Conservation (phyloP, 1,284 basidiomycete genomes). For the Ustilago cynodontis region DNA sequence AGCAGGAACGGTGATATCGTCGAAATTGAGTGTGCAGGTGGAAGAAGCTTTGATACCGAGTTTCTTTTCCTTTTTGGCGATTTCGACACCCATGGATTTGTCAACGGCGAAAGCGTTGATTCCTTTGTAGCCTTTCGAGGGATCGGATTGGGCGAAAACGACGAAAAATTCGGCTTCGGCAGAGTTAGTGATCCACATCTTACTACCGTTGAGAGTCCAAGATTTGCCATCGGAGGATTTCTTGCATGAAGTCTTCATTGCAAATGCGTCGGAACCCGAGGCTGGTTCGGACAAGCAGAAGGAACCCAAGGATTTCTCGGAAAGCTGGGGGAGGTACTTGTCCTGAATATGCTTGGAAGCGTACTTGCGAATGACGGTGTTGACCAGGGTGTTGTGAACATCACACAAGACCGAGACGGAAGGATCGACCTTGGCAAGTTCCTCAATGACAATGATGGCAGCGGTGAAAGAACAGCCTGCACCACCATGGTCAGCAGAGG, state of each 20-base stretch:
- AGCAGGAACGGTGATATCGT: constrained; percentile 90
- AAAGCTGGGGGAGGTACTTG: constrained; percentile 87
- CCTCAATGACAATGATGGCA: constrained; percentile 96
- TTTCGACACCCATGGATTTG: constrained; percentile 95
- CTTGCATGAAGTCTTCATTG: constrained; percentile 90
- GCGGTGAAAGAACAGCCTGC: constrained; percentile 92
- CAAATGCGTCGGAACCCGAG: constrained; percentile 96
- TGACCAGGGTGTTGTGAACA: constrained; percentile 87
- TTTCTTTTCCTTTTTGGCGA: constrained; percentile 99
- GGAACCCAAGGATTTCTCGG: constrained; percentile 86
- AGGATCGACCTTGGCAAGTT: constrained; percentile 94
- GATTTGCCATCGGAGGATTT: constrained; percentile 77
- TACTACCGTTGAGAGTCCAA: constrained; percentile 91
- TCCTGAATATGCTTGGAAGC: constrained; percentile 86
- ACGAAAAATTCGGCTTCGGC: constrained; percentile 89
- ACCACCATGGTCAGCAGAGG: constrained; percentile 83
- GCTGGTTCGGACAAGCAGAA: constrained; percentile 95
- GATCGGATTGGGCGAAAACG: constrained; percentile 94
- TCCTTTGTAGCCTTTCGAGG: constrained; percentile 96
- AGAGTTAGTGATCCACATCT: constrained; percentile 99
- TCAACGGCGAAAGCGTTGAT: constrained; percentile 97
- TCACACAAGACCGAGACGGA: constrained; percentile 97
- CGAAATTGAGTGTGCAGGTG: constrained; percentile 95
- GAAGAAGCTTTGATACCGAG: constrained; percentile 97
- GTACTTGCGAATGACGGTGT: constrained; percentile 91